Evolutionary conservation across 371 early-diverging fungal genomes (phyloP), one percentile per base, ranked within the genome.

Genomic region (Mortierella sp.): DNA sequence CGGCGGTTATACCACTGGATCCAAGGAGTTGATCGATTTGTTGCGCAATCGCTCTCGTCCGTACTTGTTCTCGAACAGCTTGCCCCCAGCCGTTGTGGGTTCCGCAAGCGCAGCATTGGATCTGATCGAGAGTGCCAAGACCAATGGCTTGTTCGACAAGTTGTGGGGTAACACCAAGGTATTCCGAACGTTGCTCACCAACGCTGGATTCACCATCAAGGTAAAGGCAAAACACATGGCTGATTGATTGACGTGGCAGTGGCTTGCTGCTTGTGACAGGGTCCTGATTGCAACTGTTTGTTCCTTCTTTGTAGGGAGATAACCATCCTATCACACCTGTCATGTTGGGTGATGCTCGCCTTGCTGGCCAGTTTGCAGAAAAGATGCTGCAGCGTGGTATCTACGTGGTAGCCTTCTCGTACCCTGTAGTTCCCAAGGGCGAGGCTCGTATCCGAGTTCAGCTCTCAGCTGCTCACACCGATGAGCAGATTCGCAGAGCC

Each of bases 51-150:
- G 83, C 21, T 81, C 81, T 22, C 82, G 89, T 19, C 89, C 89
- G 8, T 88, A 88, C 49, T 67, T 88, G 46, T 88, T 88, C 79
- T 88, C 88, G 19, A 88, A 88, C 80, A 85, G 84, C 22, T 66
- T 88, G 56, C 83, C 89, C 8, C 88, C 89, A 53, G 79, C 85
- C n/a, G 87, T 88, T n/a, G 87, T 87, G 14, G 88, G 88, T 9
- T 83, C 84, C 2, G 89, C 88, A 5, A 69, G 79, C 5, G 88
- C 86, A 4, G 89, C 89, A 0, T 59, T 88, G 17, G 85, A 88
- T 6, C 53, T 88, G 24, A 82, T 88, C n/a, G 69, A 67, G 45
- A 29, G 57, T 19, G 76, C 76, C 14, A 71, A 76, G 58, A 69
- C 78, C 19, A 62, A 65, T n/a, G 80, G 72, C 0, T 66, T 88